A percentile compares a stretch with the other conserved stretches of the same genome.
phyloP scores from a whole-genome alignment of 345 rosid genomes.

The Rhizophora apiculata region DNA sequence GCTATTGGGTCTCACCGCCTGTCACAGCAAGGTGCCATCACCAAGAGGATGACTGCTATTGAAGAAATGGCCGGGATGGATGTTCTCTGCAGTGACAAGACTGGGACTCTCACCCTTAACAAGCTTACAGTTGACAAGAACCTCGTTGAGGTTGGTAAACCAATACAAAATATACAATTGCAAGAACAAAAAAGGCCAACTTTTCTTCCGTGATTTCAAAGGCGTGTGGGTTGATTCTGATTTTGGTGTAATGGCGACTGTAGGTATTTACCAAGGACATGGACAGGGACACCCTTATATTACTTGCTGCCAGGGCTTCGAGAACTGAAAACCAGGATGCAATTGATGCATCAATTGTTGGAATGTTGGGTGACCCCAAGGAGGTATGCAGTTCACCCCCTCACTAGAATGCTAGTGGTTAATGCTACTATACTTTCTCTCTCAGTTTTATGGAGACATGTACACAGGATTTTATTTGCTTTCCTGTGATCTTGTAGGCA shows the following conservation, averaged over 20 bases:
- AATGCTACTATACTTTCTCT: not conserved
- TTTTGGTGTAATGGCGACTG: conserved; percentile 2
- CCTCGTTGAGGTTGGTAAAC: conserved; percentile 60
- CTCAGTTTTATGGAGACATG: not conserved
- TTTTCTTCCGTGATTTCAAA: not conserved
- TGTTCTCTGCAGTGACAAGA: conserved; percentile 93
- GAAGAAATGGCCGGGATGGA: conserved; percentile 99
- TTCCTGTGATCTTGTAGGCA: conserved; percentile 40
- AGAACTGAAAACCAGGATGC: conserved; percentile 95
- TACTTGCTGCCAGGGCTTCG: conserved; percentile 85
- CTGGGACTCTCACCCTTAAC: conserved; percentile 93
- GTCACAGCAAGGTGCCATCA: conserved; percentile 92
- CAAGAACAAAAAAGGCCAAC: not conserved
- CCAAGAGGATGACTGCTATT: conserved; percentile 98
- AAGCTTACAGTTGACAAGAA: conserved; percentile 86
- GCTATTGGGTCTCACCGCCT: conserved; percentile 94
- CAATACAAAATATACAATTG: not conserved
- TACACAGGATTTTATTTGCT: not conserved
- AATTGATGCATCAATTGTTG: conserved; percentile 88
- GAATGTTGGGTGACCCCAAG: conserved; percentile 76
- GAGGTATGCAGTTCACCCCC: conserved; percentile 37
- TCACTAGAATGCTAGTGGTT: not conserved
- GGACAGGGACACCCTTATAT: conserved; percentile 52
- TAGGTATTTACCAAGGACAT: conserved; percentile 50
- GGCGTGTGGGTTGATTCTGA: not conserved